Base-by-base conservation (phyloP, 108 stramenopile genomes). In the Pseudonitzschia multiseries region DNA sequence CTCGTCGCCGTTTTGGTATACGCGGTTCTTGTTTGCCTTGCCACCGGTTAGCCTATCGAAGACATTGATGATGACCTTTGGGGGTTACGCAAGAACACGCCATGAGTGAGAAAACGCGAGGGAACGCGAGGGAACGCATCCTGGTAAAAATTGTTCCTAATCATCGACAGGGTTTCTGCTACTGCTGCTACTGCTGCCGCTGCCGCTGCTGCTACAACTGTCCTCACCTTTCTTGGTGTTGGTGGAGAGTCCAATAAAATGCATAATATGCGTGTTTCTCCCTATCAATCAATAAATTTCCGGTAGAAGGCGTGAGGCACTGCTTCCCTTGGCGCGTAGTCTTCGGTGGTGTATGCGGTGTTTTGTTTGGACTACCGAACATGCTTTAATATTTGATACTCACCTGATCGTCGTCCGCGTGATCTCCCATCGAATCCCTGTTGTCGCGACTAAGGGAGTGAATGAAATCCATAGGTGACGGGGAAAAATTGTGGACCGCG, bases 381-480 rank as follows among this genome's bases (percentile, higher is more conserved):
- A 42, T 10, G 42, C 8, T 9, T 9, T 42, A 9, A 6, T 42
- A 9, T 6, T 42, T 42, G 8, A 10, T 61, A 29, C 59, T 61
- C 59, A 61, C 86, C 76, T 84, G 82, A 60, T 84, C 84, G 51
- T 89, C 84, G 64, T 88, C 87, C 24, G 88, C 82, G 52, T 89
- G 88, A 59, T 69, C 79, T 2, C 86, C 86, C 27, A 89, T 89
- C 15, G 65, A 61, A 59, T 89, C 88, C 31, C 68, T 72, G 4
- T 79, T 75, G 60, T 82, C 84, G 14, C 57, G 53, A 61, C 56
- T 46, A 18, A 61, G 15, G 12, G 15, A 61, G 52, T 17, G 13
- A 52, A 52, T 21, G n/a, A n/a, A n/a, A n/a, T n/a, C n/a, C n/a
- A n/a, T n/a, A n/a, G n/a, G n/a, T n/a, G n/a, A n/a, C n/a, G n/a